These are phyloP conservation scores for Apiotrichum mycotoxinovorans DNA, from an alignment of 1,284 basidiomycete species.

Conservation along the genomic window DNA sequence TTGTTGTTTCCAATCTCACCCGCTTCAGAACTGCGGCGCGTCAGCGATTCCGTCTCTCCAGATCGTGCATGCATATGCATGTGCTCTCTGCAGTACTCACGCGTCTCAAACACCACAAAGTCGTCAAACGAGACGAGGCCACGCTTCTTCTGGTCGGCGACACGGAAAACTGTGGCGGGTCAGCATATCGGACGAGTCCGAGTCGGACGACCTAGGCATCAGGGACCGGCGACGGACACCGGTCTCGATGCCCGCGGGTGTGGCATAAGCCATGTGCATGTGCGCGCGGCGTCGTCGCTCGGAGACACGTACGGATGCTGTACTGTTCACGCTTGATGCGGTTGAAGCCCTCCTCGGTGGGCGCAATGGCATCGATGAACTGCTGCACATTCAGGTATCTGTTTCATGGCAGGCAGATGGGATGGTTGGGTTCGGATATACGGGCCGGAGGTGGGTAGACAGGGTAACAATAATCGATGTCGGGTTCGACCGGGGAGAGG, in stretches of 20 bases:
- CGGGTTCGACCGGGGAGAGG: neutral
- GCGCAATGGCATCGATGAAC: slow-evolving; percentile 90
- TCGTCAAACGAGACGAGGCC: slow-evolving; percentile 89
- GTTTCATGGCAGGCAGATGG: slow-evolving; percentile 30
- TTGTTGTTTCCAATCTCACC: slow-evolving; percentile 17
- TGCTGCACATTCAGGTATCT: slow-evolving; percentile 75
- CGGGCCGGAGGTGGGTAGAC: neutral
- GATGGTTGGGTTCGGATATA: neutral
- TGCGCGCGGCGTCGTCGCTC: too few relatives aligned
- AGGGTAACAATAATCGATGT: neutral
- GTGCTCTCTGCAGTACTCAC: slow-evolving; percentile 22
- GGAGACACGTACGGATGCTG: slow-evolving; percentile 55
- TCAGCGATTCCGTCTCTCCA: neutral
- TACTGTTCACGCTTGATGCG: slow-evolving; percentile 83
- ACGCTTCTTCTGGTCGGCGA: slow-evolving; percentile 74
- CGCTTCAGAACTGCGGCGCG: slow-evolving; percentile 39
- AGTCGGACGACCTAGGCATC: neutral
- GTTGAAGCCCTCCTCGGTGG: slow-evolving; percentile 67
- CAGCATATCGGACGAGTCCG: slow-evolving; percentile 13
- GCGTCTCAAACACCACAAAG: slow-evolving; percentile 86
- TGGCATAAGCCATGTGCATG: too few relatives aligned
- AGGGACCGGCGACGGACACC: neutral
- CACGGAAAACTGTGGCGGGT: slow-evolving; percentile 64
- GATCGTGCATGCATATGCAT: neutral
- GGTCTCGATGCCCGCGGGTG: neutral